Evolutionary conservation across 768 basidiomycete species (phyloP).

Genomic region (Albatrellus ellisii): DNA sequence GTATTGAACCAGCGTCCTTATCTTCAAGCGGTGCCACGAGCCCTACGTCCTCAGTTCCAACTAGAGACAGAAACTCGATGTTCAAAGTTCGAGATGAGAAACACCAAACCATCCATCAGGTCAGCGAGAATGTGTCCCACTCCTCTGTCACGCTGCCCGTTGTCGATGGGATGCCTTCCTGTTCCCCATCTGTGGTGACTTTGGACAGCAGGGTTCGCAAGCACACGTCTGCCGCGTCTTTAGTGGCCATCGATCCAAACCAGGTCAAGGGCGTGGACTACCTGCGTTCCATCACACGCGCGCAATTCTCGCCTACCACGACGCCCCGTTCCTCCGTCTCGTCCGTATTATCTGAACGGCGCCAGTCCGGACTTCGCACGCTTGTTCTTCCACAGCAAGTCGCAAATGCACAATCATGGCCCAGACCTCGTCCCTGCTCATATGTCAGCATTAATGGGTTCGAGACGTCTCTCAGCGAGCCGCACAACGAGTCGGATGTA

Average conservation of each 20-base stretch:
- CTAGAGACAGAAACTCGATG: too few species aligned
- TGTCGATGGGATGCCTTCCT: too few species aligned
- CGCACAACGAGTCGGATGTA: not conserved
- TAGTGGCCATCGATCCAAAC: not conserved
- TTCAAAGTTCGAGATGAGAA: too few species aligned
- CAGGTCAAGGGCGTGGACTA: conserved; percentile 3
- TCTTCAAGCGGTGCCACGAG: too few species aligned
- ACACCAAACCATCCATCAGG: too few species aligned
- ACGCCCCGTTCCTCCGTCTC: not conserved
- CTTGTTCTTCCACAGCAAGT: conserved; percentile 16
- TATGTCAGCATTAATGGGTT: not conserved
- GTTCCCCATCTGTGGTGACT: too few species aligned
- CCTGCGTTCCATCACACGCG: conserved; percentile 6
- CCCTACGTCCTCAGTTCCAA: too few species aligned
- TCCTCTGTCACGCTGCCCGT: too few species aligned
- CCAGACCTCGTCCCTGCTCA: not conserved
- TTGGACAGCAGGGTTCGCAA: too few species aligned
- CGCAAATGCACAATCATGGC: conserved; percentile 3
- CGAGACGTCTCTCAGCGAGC: not conserved
- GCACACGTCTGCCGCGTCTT: too few species aligned
- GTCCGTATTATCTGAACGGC: not conserved
- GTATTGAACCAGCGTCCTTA: not conserved
- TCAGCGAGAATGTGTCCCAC: too few species aligned
- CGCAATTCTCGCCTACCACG: not conserved
- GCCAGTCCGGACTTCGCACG: conserved; percentile 11